A percentile compares a stretch with the other conserved stretches of the same genome.
Conservation (phyloP, 2,329 filamentous ascomycete species). For the Monosporascus ibericus region DNA sequence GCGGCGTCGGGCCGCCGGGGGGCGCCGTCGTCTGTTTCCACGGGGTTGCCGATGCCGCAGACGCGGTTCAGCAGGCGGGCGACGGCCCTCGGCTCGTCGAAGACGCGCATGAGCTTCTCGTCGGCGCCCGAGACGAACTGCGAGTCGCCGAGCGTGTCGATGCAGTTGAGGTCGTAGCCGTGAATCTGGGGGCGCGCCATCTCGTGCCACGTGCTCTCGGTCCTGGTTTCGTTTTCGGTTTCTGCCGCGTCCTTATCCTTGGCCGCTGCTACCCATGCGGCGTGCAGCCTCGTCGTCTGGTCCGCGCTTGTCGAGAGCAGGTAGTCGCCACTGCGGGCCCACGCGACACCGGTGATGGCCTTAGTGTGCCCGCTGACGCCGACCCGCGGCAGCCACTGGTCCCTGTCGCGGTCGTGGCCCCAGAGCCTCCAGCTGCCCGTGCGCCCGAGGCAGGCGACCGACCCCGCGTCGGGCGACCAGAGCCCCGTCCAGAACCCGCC, state of each 20-base stretch:
- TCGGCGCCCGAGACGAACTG: conserved; percentile 93
- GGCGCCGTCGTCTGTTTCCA: conserved; percentile 21
- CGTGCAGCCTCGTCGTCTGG: conserved; percentile 86
- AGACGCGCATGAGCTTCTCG: conserved; percentile 95
- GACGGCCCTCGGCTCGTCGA: conserved; percentile 80
- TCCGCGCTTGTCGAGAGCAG: conserved; percentile 84
- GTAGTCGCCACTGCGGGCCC: conserved; percentile 77
- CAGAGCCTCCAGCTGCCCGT: conserved; percentile 93
- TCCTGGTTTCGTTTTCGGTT: not conserved
- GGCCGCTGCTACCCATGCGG: conserved; percentile 60
- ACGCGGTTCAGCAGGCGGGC: conserved; percentile 66
- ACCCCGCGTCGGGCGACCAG: conserved; percentile 74
- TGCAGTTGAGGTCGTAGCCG: conserved; percentile 94
- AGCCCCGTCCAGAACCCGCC: conserved; percentile 95
- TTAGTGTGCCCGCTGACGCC: conserved; percentile 80
- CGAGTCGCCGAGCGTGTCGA: conserved; percentile 65
- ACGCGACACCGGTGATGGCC: conserved; percentile 74
- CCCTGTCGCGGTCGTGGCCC: conserved; percentile 54
- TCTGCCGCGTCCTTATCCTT: not conserved
- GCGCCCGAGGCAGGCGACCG: conserved; percentile 75
- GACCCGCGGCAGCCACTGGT: conserved; percentile 70
- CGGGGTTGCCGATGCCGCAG: conserved; percentile 49
- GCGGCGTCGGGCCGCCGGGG: conserved; percentile 71
- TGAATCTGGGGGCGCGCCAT: conserved; percentile 95
- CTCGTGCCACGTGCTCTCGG: conserved; percentile 73